Conservation (phyloP, 75 land plant species). For the Cupressus sempervirens region DNA sequence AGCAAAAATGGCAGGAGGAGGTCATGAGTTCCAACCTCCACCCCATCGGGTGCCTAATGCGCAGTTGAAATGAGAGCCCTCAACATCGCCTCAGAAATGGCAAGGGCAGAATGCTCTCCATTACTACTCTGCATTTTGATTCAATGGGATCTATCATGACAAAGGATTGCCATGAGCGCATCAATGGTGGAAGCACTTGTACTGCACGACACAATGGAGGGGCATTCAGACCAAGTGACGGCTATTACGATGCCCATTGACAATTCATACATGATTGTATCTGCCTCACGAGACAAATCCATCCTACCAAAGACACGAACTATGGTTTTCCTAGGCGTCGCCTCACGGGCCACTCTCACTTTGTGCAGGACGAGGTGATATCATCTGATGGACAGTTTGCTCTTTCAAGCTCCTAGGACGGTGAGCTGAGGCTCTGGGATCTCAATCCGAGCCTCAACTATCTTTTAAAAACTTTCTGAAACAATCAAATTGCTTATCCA, state of each 20-base stretch:
- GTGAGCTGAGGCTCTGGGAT: slow-evolving; percentile 79
- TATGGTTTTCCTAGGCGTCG: too few relatives aligned
- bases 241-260: slow-evolving; percentile 86
- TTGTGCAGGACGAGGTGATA: slow-evolving; percentile 77
- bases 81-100: slow-evolving; percentile 10
- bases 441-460: slow-evolving; percentile 37
- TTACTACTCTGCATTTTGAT: slow-evolving; percentile 74
- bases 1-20: slow-evolving; percentile 2
- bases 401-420: slow-evolving; percentile 73
- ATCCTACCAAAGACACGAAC: too few relatives aligned
- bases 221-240: slow-evolving; percentile 83
- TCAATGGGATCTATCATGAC: slow-evolving; percentile 75
- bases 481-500: too few relatives aligned
- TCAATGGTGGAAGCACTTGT: slow-evolving; percentile 63
- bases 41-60: not conserved
- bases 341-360: slow-evolving; percentile 52
- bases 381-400: slow-evolving; percentile 88
- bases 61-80: slow-evolving; percentile 12
- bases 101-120: slow-evolving; percentile 13
- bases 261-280: slow-evolving; percentile 41
- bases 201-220: slow-evolving; percentile 54
- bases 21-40: slow-evolving; percentile 12
- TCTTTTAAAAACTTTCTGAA: slow-evolving; percentile 48
- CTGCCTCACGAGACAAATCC: too few relatives aligned
- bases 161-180: slow-evolving; percentile 50